Evolutionary conservation across 2,329 filamentous ascomycete species (phyloP).

Genomic region (Cladosporium colombiae): DNA sequence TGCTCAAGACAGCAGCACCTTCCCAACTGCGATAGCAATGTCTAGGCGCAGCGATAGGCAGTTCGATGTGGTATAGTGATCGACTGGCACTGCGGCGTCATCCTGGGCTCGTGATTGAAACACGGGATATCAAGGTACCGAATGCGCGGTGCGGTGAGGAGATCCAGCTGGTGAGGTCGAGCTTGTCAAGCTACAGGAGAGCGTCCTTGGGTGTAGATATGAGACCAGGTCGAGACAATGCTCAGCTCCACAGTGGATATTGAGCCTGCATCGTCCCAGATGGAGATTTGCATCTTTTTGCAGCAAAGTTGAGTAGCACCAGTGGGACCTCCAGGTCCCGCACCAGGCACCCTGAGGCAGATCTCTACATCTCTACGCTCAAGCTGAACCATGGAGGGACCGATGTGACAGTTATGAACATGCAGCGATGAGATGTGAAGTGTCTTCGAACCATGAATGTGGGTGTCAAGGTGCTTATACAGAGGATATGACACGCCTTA

Average conservation of each 20-base stretch:
- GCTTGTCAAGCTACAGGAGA: background rate
- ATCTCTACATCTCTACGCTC: background rate
- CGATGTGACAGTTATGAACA: background rate
- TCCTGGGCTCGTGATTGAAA: background rate
- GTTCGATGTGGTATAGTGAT: background rate
- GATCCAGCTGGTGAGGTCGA: background rate
- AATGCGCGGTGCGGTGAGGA: background rate
- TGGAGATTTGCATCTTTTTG: background rate
- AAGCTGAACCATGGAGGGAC: background rate
- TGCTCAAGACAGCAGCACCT: background rate
- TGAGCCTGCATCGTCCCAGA: background rate
- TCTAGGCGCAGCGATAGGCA: slow-evolving; percentile 9
- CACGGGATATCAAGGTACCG: background rate
- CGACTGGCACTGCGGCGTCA: background rate
- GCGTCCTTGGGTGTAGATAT: background rate
- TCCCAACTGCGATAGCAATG: slow-evolving; percentile 1
- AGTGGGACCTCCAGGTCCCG: background rate
- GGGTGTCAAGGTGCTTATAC: background rate
- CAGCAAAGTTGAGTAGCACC: background rate
- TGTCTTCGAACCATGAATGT: background rate
- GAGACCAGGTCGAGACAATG: background rate
- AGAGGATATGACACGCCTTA: background rate
- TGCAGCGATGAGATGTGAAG: background rate
- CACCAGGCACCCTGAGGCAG: background rate
- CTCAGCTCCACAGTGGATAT: background rate